Evolutionary conservation across 23 red algal genomes (phyloP), one percentile per base, ranked within the genome.

Genomic region (Gracilariopsis chorda): DNA sequence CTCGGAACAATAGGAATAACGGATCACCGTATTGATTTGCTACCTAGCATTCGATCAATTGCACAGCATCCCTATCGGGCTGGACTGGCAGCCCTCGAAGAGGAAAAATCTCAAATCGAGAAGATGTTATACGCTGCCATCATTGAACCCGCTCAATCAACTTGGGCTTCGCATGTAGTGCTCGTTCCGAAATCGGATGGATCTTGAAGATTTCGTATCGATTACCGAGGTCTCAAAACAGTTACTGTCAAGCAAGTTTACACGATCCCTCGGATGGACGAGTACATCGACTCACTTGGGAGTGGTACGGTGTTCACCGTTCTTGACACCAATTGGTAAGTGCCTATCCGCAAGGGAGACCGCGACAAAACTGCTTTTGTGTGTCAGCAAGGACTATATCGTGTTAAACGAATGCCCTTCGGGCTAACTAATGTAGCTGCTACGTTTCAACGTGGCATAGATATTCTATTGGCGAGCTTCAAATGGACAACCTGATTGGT

Each of bases 391-490:
- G 79, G 52, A 9, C 24, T 59, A 20, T 83, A 83, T 24, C 53
- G 39, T 29, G 59, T 83, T 29, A 12, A 36, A 28, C 30, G 53
- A 36, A 83, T 83, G 79, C 52, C 79, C 56, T 83, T 65, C 30
- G 79, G 79, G 34, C 35, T 83, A 7, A 64, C 51, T 6, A 83
- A 83, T 39, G 79, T 55, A 4, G 51, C 79, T 0, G 79, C 79
- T 8, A 83, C 79, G 10, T 83, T 83, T 36, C 79, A 83, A 28
- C 48, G 79, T 17, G 51, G 24, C 14, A 60, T 83, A 17, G n/a
- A n/a, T n/a, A n/a, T n/a, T n/a, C n/a, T n/a, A n/a, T n/a, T n/a
- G n/a, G n/a, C n/a, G n/a, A n/a, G 79, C 59, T 64, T 28, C 63
- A 7, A n/a, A n/a, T n/a, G n/a, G n/a, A n/a, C n/a, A n/a, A n/a